Percentiles rank a stretch among this genome's conserved stretches.
Conservation (phyloP, 169 alveolate genomes). For the Plasmodium adleri region DNA sequence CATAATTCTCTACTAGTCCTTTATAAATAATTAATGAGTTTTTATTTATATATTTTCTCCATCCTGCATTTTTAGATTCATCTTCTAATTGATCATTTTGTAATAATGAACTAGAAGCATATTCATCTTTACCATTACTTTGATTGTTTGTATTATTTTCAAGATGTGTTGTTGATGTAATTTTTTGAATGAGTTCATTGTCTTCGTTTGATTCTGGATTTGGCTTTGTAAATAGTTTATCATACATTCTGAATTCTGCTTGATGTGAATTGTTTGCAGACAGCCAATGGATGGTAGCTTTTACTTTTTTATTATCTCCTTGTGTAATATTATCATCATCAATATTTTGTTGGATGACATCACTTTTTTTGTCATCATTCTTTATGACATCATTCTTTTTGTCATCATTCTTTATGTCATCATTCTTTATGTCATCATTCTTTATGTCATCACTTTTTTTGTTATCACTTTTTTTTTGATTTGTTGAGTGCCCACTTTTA, state of each 20-base stretch:
- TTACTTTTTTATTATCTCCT: constrained; percentile 79
- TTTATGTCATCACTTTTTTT: too few species aligned
- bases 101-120: background rate
- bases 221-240: constrained; percentile 87
- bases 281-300: constrained; percentile 91
- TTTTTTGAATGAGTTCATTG: constrained; percentile 4
- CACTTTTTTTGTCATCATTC: background rate
- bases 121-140: background rate
- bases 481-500: constrained; percentile 81
- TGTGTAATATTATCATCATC: background rate
- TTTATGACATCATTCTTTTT: too few species aligned
- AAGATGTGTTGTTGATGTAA: background rate
- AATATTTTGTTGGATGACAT: background rate
- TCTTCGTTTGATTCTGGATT: constrained; percentile 82
- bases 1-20: constrained; percentile 79
- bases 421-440: too few species aligned
- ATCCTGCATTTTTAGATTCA: constrained; percentile 78
- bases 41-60: constrained; percentile 87
- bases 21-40: constrained; percentile 82
- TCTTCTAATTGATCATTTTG: constrained; percentile 77
- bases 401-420: background rate
- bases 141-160: constrained; percentile 1
- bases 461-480: constrained; percentile 64
- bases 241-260: constrained; percentile 88
- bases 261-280: constrained; percentile 76